Evolutionary conservation across 2,329 filamentous ascomycete genomes (phyloP), one percentile per base, ranked within the genome.

Genomic region (Xylariaceae sp.): DNA sequence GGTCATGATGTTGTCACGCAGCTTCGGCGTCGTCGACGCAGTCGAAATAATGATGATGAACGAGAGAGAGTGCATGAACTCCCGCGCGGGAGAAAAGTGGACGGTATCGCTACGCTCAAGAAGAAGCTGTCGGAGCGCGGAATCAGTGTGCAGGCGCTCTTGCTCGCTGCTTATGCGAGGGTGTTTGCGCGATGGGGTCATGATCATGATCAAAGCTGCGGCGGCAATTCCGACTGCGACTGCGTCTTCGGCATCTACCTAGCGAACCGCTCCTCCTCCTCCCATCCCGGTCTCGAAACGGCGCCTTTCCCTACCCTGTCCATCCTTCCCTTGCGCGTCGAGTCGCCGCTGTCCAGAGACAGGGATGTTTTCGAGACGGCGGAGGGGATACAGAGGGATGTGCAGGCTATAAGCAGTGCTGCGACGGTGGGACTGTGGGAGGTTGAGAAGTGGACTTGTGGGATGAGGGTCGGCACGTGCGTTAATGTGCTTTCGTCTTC

Each of bases 401-500:
- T 95, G 0, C 66, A 73, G 24, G 57, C 66, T 3, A 81, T 95
- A 24, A 73, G 70, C 14, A 69, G 50, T 17, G 61, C 63, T 53
- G 71, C 74, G 0, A 66, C 66, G 1, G 78, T 78, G 0, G 78
- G 78, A 1, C 64, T 95, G 1, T 77, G 76, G 64, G 81, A 94
- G 57, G 81, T 95, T 26, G 62, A 69, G 14, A 60, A 70, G 12
- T 95, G 88, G 88, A 90, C 85, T 0, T 83, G 83, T 0, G 63
- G n/a, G n/a, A n/a, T 88, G 2, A 67, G 61, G 38, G 60, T 94
- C 1, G 74, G 85, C 50, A 79, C 74, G 0, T 90, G 86, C 63
- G 78, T 95, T 52, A 96, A 96, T 58, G 92, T 94, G 48, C 61
- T 94, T 13, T 78, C 70, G 21, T n/a, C n/a, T n/a, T n/a, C n/a